phyloP scores from a whole-genome alignment of 75 land plant species.

The Cupressus sempervirens region DNA sequence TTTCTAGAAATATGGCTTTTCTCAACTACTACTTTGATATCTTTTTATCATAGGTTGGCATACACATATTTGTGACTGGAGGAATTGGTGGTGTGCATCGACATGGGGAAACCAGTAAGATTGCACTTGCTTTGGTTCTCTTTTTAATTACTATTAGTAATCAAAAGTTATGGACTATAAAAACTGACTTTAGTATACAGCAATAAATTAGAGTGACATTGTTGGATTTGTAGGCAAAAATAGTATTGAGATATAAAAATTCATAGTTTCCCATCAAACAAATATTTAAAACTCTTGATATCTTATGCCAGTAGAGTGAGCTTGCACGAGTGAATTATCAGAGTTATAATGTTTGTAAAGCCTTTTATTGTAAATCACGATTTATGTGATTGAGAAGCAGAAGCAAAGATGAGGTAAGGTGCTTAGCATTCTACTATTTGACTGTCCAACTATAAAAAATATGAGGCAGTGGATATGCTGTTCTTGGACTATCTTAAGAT shows the following conservation, averaged over 20 bases:
- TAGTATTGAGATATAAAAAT: neutral
- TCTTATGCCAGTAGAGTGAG: neutral
- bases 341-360: neutral
- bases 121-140: neutral
- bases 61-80: slow-evolving; percentile 88
- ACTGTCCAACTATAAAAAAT: neutral
- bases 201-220: neutral
- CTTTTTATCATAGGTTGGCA: slow-evolving; percentile 63
- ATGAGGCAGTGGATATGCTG: neutral
- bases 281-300: neutral
- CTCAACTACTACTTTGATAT: neutral
- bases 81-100: slow-evolving; percentile 99
- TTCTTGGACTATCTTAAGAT: neutral
- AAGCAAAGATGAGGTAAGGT: neutral
- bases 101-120: slow-evolving; percentile 83
- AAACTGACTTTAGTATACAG: neutral
- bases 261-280: neutral
- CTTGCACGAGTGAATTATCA: neutral
- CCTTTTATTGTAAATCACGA: neutral
- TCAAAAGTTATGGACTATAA: neutral
- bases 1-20: neutral
- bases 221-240: neutral
- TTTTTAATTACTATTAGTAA: neutral
- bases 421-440: neutral
- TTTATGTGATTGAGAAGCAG: neutral